Evolutionary conservation across 306 rosid species (phyloP).

Genomic region (Bauhinia variegata): DNA sequence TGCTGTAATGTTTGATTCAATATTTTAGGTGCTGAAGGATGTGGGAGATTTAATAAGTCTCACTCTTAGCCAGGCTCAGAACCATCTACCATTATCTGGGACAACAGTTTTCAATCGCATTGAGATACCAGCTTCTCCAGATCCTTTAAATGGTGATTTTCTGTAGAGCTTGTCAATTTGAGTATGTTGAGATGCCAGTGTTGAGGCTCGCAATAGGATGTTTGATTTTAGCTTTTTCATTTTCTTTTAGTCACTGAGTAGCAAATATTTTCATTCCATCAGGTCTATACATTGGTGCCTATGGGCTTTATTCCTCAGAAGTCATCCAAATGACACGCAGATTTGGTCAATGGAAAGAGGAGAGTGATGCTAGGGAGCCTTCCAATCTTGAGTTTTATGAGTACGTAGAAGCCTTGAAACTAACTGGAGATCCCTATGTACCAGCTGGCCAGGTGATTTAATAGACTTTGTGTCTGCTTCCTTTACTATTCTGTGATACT

Average conservation of each 20-base stretch:
- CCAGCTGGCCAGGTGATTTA: constrained; percentile 93
- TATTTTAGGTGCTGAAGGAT: constrained; percentile 84
- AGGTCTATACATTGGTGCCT: constrained; percentile 90
- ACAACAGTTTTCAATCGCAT: constrained; percentile 86
- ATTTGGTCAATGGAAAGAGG: constrained; percentile 91
- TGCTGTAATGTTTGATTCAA: constrained; percentile 32
- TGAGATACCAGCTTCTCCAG: constrained; percentile 67
- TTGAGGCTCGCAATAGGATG: constrained; percentile 30
- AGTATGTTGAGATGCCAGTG: constrained; percentile 34
- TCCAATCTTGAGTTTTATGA: constrained; percentile 88
- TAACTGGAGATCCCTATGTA: constrained; percentile 94
- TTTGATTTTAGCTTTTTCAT: constrained; percentile 1
- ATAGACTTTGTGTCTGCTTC: neutral
- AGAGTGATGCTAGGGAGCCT: constrained; percentile 56
- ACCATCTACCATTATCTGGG: constrained; percentile 81
- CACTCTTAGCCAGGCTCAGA: constrained; percentile 72
- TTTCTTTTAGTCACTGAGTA: constrained; percentile 27
- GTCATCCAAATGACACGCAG: constrained; percentile 77
- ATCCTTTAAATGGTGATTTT: constrained; percentile 85
- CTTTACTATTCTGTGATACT: neutral
- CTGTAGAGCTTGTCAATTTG: constrained; percentile 34
- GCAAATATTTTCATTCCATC: constrained; percentile 39
- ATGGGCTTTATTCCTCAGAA: constrained; percentile 84
- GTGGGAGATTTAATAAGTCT: constrained; percentile 82
- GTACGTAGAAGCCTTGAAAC: constrained; percentile 90